Base-by-base conservation (phyloP, 1,139 yeast genomes). In the Yamadazyma dendronema region DNA sequence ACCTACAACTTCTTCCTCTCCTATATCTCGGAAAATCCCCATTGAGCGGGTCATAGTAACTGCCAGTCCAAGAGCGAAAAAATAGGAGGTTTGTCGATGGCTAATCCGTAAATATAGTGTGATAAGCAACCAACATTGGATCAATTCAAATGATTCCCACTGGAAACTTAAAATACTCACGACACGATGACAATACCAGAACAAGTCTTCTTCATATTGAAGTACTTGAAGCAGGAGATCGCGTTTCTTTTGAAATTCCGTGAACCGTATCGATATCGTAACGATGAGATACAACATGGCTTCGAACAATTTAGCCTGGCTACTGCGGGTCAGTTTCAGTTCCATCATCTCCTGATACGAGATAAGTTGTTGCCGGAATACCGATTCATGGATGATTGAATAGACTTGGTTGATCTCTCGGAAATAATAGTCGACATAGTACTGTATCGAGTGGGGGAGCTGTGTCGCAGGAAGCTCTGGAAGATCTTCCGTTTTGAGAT, bases 81-180 rank as follows among this genome's bases (percentile, higher is more conserved):
- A 74, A 24, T 75, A 61, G 1, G 83, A 70, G 5, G 77, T 72
- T 53, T 81, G 87, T 35, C 84, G 63, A 48, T 79, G 81, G 26
- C 77, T 60, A 3, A 75, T 59, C 30, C 88, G 60, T 28, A 81
- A 56, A 48, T 80, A 81, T 15, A 79, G 49, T 0, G 80, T 57
- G 22, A 77, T 67, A 21, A 81, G 56, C 11, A 79, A 55, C 84
- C 86, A 79, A 28, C 79, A 69, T 52, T 81, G 88, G 27, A 80
- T 71, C 44, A 81, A 64, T 52, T 81, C 88, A 42, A 77, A 71
- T 15, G 81, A 72, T 50, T 80, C 84, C 85, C 86, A 81, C 53
- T 81, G 84, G 53, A 80, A 79, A 31, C 79, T 65, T 33, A 81
- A 59, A 13, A 70, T 66, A 15, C 67, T 61, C 5, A 79, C 60